A percentile compares a stretch with the other conserved stretches of the same genome.
Evolutionary conservation across 768 basidiomycete genomes (phyloP).

Genomic region (Tephrocybe sp.): DNA sequence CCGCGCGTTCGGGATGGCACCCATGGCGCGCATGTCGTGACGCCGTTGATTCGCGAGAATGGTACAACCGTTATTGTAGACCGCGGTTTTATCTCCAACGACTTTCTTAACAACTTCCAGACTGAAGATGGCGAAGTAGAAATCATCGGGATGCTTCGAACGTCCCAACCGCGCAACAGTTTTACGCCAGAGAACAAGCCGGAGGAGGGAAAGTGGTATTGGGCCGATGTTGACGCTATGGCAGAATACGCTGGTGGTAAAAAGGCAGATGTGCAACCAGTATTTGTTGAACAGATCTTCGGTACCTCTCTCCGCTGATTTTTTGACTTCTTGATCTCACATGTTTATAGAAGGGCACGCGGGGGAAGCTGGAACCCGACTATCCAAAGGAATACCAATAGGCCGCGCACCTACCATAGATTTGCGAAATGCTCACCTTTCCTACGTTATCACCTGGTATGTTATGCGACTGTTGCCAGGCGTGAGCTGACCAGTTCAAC

Average conservation of each 20-base stretch:
- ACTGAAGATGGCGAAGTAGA: slow-evolving; percentile 60
- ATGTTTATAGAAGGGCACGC: slow-evolving; percentile 72
- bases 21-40: slow-evolving; percentile 85
- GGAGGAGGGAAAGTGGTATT: slow-evolving; percentile 84
- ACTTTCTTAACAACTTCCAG: slow-evolving; percentile 31
- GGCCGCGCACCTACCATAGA: slow-evolving; percentile 84
- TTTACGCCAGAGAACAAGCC: slow-evolving; percentile 93
- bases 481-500: not conserved
- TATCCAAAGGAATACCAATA: slow-evolving; percentile 77
- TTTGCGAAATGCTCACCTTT: slow-evolving; percentile 89
- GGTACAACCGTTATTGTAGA: slow-evolving; percentile 89
- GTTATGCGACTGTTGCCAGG: not conserved
- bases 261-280: slow-evolving; percentile 73
- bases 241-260: slow-evolving; percentile 75
- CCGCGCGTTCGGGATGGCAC: slow-evolving; percentile 89
- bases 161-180: slow-evolving; percentile 65
- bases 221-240: slow-evolving; percentile 85
- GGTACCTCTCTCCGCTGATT: slow-evolving; percentile 45
- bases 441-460: slow-evolving; percentile 95
- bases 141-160: slow-evolving; percentile 85
- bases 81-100: slow-evolving; percentile 83
- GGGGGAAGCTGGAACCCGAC: slow-evolving; percentile 60
- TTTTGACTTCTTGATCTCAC: not conserved
- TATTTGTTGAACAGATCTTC: slow-evolving; percentile 89
- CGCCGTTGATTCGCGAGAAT: slow-evolving; percentile 77